Conservation (phyloP, 1,139 yeast species). For the Geotrichum candidum region DNA sequence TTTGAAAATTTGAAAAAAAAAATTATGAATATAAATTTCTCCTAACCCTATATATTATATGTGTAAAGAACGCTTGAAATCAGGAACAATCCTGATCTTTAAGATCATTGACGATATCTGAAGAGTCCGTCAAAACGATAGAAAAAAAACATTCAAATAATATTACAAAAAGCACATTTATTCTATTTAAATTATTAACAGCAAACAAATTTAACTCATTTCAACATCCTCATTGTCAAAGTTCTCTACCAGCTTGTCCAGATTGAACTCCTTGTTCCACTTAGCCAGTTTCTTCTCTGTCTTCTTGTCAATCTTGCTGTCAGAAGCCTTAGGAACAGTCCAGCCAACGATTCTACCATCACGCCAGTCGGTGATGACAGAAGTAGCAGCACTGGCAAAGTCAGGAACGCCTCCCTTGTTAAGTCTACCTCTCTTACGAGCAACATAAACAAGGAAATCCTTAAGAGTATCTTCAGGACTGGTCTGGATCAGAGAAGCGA, state of each 20-base stretch:
- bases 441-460: slow-evolving; percentile 84
- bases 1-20: background rate
- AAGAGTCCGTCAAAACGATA: background rate
- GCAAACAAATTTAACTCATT: slow-evolving; percentile 4
- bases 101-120: too few relatives aligned
- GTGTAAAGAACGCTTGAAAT: too few relatives aligned
- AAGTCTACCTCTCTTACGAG: slow-evolving; percentile 85
- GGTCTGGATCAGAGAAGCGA: slow-evolving; percentile 70
- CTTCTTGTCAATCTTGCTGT: slow-evolving; percentile 32
- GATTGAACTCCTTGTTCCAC: slow-evolving; percentile 92
- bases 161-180: background rate
- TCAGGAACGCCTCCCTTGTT: slow-evolving; percentile 94
- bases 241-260: slow-evolving; percentile 55
- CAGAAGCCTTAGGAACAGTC: slow-evolving; percentile 61
- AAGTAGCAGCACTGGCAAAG: slow-evolving; percentile 73
- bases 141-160: background rate
- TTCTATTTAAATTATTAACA: background rate
- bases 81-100: too few relatives aligned
- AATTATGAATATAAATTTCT: too few relatives aligned
- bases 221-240: slow-evolving; percentile 18
- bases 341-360: slow-evolving; percentile 92
- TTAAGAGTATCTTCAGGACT: slow-evolving; percentile 42
- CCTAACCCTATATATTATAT: too few relatives aligned
- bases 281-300: slow-evolving; percentile 73
- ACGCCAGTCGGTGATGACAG: slow-evolving; percentile 91